These are phyloP conservation scores for Septoria linicola DNA, from an alignment of 2,329 filamentous ascomycete species.

Conservation along the genomic window DNA sequence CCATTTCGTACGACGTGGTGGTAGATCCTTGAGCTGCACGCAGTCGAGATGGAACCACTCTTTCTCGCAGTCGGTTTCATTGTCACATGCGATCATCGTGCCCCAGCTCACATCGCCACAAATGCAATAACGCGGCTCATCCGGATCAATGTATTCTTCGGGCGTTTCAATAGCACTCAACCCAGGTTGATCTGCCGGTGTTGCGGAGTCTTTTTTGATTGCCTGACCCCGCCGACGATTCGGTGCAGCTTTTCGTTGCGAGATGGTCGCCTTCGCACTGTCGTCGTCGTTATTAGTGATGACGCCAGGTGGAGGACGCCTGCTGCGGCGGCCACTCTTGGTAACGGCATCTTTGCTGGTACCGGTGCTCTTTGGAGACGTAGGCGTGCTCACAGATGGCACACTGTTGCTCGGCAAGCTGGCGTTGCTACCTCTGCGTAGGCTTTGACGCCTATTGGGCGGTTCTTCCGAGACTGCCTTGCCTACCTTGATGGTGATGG, in stretches of 20 bases:
- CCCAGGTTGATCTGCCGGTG: constrained; percentile 17
- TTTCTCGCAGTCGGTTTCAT: constrained; percentile 71
- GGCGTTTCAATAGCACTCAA: constrained; percentile 15
- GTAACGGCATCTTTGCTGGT: constrained; percentile 21
- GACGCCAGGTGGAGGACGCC: constrained; percentile 69
- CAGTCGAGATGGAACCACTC: constrained; percentile 86
- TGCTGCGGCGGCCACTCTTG: constrained; percentile 53
- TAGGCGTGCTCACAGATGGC: constrained; percentile 19
- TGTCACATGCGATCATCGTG: constrained; percentile 81
- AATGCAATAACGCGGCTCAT: constrained; percentile 74
- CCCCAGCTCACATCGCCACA: constrained; percentile 80
- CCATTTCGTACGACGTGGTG: constrained; percentile 74
- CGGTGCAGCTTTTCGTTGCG: constrained; percentile 68
- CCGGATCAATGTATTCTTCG: constrained; percentile 61
- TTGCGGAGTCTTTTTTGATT: constrained; percentile 22
- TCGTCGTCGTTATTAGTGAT: constrained; percentile 57
- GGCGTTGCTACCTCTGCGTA: constrained; percentile 49
- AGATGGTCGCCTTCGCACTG: constrained; percentile 66
- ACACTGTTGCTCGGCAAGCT: constrained; percentile 39
- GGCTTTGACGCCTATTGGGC: constrained; percentile 41
- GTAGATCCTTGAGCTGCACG: constrained; percentile 66
- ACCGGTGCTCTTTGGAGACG: constrained; percentile 23
- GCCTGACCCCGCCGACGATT: constrained; percentile 54
- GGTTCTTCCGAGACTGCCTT: constrained; percentile 53
- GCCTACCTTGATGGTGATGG: constrained; percentile 42